Base-by-base conservation (phyloP, 257 asterid genomes). In the Petrea volubilis region DNA sequence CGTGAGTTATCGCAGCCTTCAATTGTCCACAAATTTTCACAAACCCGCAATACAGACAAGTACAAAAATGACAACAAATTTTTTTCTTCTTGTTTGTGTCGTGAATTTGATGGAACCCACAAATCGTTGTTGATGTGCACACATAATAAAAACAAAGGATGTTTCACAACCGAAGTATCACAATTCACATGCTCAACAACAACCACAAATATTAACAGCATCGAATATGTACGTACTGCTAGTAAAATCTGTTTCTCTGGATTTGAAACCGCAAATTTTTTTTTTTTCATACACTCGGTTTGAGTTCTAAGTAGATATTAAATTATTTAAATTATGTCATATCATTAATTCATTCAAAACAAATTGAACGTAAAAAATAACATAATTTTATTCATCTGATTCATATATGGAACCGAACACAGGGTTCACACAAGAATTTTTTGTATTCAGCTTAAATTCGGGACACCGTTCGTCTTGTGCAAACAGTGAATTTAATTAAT, bases 181-280 rank as follows among this genome's bases (percentile, higher is more conserved):
- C 79, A 77, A 79, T 73, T 82, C 82, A 75, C 79, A 77, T 81
- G 80, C 64, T 51, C 52, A 76, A 67, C 75, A 78, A 67, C 46
- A 28, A 27, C 68, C 77, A 74, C 63, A 72, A 58, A 43, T 41
- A 34, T 68, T 36, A 64, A 29, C 53, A 34, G 43, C 44, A 34
- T 36, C 51, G 56, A 67, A 67, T 72, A 61, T 28, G 27, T 47
- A 50, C 14, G 28, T 49, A 60, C 25, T 25, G 12, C 53, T 21
- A 38, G 57, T 43, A 66, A 40, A 21, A 49, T 56, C 25, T 64
- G 60, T 43, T 31, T 23, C 33, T 34, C 38, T 33, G 57, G 24
- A 63, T n/a, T n/a, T n/a, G n/a, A n/a, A n/a, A n/a, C n/a, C n/a
- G n/a, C n/a, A n/a, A n/a, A n/a, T n/a, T n/a, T n/a, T n/a, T n/a